Evolutionary conservation across 495 filamentous ascomycete species (phyloP), one percentile per base, ranked within the genome.

Genomic region (Penicillium cosmopolitanum): DNA sequence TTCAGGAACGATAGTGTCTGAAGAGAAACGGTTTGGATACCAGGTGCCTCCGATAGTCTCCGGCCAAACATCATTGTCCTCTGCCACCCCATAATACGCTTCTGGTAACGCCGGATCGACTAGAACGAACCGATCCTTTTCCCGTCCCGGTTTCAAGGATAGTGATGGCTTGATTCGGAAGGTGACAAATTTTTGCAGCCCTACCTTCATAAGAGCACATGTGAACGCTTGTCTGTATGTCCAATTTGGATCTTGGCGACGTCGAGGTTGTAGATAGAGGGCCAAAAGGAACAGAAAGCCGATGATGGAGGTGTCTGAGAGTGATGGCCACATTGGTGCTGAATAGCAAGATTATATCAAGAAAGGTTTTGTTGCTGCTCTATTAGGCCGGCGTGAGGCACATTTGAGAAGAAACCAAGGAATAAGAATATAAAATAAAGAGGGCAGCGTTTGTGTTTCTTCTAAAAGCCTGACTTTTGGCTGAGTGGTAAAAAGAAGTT

Each of bases 1-100:
- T 25, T 66, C 50, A 3, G 53, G 36, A 25, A 53, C 50, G 53
- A 23, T 47, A 28, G 46, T n/a, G 23, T 50, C 56, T 18, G 53
- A 48, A 3, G 55, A 40, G 25, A 58, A 64, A 18, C 53, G 58
- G 13, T 40, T 56, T 7, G 74, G 73, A 56, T 73, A 75, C 76
- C 74, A 77, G 5, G 67, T 75, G 3, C 58, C 73, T 19, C 71
- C 75, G 4, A 74, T 67, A 13, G 53, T 50, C n/a, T 63, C 66
- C 2, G 76, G 73, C 48, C 67, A 58, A 43, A 73, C 58, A 15
- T 68, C 48, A 15, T 47, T 10, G 36, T 66, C 54, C 4, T 28
- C 18, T 5, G 73, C 57, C 15, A 72, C 58, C 15, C 71, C 73
- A 0, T 28, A 59, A 57, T 74, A 77, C 8, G 62, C 57, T 0